These are phyloP conservation scores for Croton laevigatus DNA, from an alignment of 441 rosid genomes.

Conservation along the genomic window DNA sequence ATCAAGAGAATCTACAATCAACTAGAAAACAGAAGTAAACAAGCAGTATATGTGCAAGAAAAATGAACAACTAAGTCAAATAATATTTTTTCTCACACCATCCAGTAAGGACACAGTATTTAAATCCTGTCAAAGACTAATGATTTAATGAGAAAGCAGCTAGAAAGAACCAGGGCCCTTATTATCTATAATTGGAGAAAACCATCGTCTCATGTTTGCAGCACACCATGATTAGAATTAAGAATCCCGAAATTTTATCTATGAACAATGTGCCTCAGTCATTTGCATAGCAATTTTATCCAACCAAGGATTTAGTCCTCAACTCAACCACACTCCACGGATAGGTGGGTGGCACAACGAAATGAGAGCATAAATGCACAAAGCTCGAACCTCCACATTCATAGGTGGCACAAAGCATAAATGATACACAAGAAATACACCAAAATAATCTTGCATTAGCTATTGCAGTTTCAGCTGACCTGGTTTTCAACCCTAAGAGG, in stretches of 20 bases:
- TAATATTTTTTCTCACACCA: not conserved
- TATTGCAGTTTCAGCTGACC: conserved; percentile 33
- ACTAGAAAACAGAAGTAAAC: not conserved
- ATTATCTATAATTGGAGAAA: not conserved
- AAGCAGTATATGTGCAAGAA: not conserved
- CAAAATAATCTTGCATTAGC: conserved; percentile 1
- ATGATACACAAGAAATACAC: not conserved
- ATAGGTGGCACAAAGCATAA: not conserved
- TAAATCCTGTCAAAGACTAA: not conserved
- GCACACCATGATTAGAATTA: not conserved
- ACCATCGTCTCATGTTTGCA: not conserved
- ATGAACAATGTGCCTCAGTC: not conserved
- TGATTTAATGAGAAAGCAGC: not conserved
- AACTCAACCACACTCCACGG: not conserved
- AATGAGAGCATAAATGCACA: not conserved
- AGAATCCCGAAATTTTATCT: not conserved
- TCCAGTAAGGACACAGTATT: not conserved
- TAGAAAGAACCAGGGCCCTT: not conserved
- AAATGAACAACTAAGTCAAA: not conserved
- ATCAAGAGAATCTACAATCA: not conserved
- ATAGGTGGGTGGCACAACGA: not conserved
- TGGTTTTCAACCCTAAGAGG: conserved; percentile 43
- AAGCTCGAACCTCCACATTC: not conserved
- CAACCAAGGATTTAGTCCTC: not conserved
- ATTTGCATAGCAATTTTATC: not conserved